phyloP scores from a whole-genome alignment of 805 yeast species.

The Pichia scutulata region DNA sequence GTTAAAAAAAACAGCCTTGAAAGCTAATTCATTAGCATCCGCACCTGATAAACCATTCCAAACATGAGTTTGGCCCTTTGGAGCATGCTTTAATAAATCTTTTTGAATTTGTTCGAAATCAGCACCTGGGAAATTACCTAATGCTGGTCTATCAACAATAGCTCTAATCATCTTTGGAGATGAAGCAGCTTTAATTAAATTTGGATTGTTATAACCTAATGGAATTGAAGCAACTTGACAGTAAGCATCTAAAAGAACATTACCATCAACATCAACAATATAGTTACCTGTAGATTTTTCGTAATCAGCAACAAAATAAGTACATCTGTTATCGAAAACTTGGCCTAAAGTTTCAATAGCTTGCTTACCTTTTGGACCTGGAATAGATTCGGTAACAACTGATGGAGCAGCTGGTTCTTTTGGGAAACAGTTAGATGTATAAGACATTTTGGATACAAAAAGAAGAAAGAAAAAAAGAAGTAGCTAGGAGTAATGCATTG shows the following conservation, averaged over 20 bases:
- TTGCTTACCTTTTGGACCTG: conserved; percentile 65
- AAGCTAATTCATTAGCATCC: conserved; percentile 84
- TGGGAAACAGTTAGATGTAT: conserved; percentile 59
- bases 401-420: conserved; percentile 69
- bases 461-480: background rate
- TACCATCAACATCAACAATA: conserved; percentile 75
- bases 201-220: conserved; percentile 81
- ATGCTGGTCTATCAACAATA: conserved; percentile 75
- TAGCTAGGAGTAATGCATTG: background rate
- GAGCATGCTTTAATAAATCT: conserved; percentile 66
- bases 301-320: conserved; percentile 71
- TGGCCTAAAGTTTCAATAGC: conserved; percentile 47
- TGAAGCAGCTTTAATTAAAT: conserved; percentile 56
- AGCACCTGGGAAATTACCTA: conserved; percentile 71
- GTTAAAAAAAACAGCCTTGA: conserved; percentile 82
- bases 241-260: conserved; percentile 63
- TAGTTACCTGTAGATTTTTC: conserved; percentile 71
- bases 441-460: conserved; percentile 24
- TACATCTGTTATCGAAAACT: conserved; percentile 66
- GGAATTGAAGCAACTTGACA: conserved; percentile 84
- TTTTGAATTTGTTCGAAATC: conserved; percentile 46
- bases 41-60: conserved; percentile 84
- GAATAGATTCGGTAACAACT: conserved; percentile 51
- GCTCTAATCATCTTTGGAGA: conserved; percentile 67
- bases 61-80: conserved; percentile 64